Evolutionary conservation across 1,284 basidiomycete genomes (phyloP).

Genomic region (Moesziomyces parantarcticus): DNA sequence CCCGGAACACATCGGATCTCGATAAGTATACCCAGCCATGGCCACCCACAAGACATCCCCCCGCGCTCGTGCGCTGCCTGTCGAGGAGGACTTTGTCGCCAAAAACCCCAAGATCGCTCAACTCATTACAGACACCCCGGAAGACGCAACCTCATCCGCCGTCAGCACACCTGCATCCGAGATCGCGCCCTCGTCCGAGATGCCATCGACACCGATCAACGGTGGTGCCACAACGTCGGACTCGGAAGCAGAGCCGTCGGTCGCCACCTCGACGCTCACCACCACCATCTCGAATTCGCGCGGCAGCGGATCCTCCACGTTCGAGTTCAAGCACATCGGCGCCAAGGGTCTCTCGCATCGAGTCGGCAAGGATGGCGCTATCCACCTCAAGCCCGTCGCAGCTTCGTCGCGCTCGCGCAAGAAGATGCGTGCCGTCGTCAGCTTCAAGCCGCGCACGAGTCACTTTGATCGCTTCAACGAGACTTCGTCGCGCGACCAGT

Average conservation of each 20-base stretch:
- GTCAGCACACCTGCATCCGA: constrained; percentile 30
- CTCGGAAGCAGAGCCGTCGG: constrained; percentile 33
- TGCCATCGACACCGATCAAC: constrained; percentile 26
- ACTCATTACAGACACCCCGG: constrained; percentile 16
- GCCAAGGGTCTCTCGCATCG: constrained; percentile 47
- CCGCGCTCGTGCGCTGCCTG: constrained; percentile 14
- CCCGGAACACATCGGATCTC: too few species aligned
- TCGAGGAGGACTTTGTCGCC: constrained; percentile 26
- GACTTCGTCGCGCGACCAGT: constrained; percentile 40
- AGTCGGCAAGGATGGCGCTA: constrained; percentile 50
- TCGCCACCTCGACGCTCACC: constrained; percentile 48
- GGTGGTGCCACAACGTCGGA: constrained; percentile 22
- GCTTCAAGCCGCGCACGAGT: constrained; percentile 50
- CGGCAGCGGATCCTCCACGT: constrained; percentile 40
- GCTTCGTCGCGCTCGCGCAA: constrained; percentile 35
- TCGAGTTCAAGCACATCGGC: constrained; percentile 46
- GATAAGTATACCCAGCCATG: constrained; percentile 12
- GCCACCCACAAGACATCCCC: constrained; percentile 1
- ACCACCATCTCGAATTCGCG: constrained; percentile 41
- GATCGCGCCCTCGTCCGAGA: constrained; percentile 17
- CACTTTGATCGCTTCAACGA: constrained; percentile 62
- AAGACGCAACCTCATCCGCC: constrained; percentile 11
- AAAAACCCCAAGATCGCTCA: constrained; percentile 25
- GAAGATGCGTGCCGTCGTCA: constrained; percentile 58
- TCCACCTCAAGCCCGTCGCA: constrained; percentile 51